Conservation (phyloP, 768 basidiomycete genomes). For the Termitomyces sp. region DNA sequence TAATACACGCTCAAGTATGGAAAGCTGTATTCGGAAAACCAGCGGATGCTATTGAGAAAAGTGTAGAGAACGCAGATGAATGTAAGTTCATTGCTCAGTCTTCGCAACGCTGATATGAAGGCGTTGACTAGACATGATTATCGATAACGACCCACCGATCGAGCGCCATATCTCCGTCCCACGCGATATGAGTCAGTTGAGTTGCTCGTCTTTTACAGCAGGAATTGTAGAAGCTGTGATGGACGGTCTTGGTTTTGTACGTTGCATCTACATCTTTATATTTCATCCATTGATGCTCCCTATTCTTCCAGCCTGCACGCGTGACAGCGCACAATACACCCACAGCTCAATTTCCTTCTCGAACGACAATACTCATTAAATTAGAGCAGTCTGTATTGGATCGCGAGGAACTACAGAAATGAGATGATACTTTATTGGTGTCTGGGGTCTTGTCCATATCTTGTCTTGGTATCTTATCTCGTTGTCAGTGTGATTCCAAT, state of each 20-base stretch:
- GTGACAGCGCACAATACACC: conserved; percentile 96
- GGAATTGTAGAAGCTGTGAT: conserved; percentile 96
- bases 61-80: conserved; percentile 95
- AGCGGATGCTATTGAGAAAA: conserved; percentile 94
- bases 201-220: conserved; percentile 96
- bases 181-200: conserved; percentile 87
- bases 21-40: conserved; percentile 88
- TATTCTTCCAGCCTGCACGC: conserved; percentile 63
- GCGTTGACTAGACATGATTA: conserved; percentile 79
- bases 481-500: background rate
- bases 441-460: conserved; percentile 13
- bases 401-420: conserved; percentile 84
- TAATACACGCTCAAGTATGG: conserved; percentile 94
- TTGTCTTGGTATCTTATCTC: conserved; percentile 10
- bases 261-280: conserved; percentile 24
- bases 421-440: conserved; percentile 7
- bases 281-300: background rate
- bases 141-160: conserved; percentile 91
- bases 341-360: conserved; percentile 68
- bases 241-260: conserved; percentile 89
- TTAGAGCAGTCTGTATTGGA: conserved; percentile 90
- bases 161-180: conserved; percentile 93
- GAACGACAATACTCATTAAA: conserved; percentile 97
- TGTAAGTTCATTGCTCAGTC: conserved; percentile 41
- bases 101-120: conserved; percentile 3